Conservation (phyloP, 495 filamentous ascomycete species). For the Cladorrhinum samala region DNA sequence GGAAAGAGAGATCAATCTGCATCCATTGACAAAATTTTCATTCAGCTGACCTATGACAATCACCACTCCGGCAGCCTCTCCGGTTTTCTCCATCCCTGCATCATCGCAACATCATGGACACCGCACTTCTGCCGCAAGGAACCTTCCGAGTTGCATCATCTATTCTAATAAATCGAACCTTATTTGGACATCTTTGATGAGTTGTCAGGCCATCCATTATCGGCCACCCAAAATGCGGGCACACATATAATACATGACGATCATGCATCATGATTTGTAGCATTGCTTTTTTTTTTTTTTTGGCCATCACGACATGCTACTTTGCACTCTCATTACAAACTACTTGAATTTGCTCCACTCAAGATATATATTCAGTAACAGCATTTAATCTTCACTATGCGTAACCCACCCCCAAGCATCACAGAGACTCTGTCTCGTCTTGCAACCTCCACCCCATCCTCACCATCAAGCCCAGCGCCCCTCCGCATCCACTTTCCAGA, state of each 20-base stretch:
- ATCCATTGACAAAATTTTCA: too few species aligned
- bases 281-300: background rate
- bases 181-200: background rate
- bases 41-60: background rate
- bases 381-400: too few species aligned
- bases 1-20: background rate
- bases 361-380: too few species aligned
- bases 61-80: background rate
- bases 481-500: constrained; percentile 27
- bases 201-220: background rate
- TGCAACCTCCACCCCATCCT: constrained; percentile 1
- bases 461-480: constrained; percentile 1
- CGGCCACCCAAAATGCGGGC: too few species aligned
- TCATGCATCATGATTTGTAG: too few species aligned
- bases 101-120: background rate
- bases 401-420: constrained; percentile 7
- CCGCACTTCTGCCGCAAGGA: too few species aligned
- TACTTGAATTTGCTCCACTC: too few species aligned
- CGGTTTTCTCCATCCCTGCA: background rate
- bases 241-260: too few species aligned
- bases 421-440: constrained; percentile 15
- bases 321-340: too few species aligned
- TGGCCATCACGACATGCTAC: background rate
- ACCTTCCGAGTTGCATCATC: background rate
- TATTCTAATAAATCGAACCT: background rate